Evolutionary conservation across 345 rosid genomes (phyloP).

Genomic region (Arabidopsis suecica): DNA sequence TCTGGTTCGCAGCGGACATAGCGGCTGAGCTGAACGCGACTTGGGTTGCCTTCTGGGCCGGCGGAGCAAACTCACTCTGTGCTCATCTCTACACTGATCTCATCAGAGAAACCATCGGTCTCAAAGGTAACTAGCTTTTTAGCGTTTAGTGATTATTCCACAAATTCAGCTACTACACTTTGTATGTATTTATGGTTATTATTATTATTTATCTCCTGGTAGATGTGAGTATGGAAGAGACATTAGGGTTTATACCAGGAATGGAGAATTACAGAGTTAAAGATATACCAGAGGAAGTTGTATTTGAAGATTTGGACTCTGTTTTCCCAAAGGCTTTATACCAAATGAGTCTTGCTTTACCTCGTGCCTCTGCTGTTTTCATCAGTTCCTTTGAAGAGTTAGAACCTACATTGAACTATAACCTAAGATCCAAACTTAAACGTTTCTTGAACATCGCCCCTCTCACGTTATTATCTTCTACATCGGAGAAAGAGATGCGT

Average conservation of each 20-base stretch:
- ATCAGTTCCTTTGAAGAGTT: constrained; percentile 60
- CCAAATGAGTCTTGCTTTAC: constrained; percentile 47
- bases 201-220: not conserved
- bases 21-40: constrained; percentile 47
- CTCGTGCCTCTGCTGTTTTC: constrained; percentile 50
- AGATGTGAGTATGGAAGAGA: constrained; percentile 34
- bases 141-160: not conserved
- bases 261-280: constrained; percentile 48
- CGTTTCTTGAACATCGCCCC: constrained; percentile 49
- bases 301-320: constrained; percentile 40
- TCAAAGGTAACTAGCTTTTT: constrained; percentile 16
- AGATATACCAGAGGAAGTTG: constrained; percentile 60
- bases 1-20: constrained; percentile 52
- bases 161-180: not conserved
- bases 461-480: constrained; percentile 29
- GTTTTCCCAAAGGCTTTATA: constrained; percentile 50
- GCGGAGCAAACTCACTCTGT: constrained; percentile 51
- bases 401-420: constrained; percentile 44
- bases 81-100: constrained; percentile 53
- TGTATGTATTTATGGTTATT: constrained; percentile 12
- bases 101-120: constrained; percentile 39
- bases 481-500: not conserved
- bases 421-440: constrained; percentile 49
- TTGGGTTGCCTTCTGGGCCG: constrained; percentile 62
- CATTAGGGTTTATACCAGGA: constrained; percentile 53